phyloP scores from a whole-genome alignment of 1,284 basidiomycete genomes.

The Sporisorium graminicola region DNA sequence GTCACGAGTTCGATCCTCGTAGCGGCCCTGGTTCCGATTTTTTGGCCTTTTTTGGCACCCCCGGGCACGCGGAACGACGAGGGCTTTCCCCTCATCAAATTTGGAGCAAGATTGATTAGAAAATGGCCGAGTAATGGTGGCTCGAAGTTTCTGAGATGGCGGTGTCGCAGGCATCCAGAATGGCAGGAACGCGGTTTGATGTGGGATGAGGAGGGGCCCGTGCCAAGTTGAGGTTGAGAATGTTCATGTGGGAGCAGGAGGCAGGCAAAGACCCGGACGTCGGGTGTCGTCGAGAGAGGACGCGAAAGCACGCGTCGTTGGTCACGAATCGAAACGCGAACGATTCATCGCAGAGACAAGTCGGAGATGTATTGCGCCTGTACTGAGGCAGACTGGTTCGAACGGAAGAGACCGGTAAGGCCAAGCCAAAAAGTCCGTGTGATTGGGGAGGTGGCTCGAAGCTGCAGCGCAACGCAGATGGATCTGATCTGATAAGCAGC shows the following conservation, averaged over 20 bases:
- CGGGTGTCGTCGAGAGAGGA: too few species aligned
- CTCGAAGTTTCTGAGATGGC: constrained; percentile 11
- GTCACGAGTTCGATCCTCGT: constrained; percentile 61
- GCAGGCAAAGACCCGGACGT: too few species aligned
- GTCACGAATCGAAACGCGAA: too few species aligned
- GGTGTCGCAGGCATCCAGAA: not conserved
- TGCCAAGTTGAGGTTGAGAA: too few species aligned
- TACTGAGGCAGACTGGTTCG: not conserved
- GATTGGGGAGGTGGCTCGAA: not conserved
- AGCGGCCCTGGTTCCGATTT: constrained; percentile 32
- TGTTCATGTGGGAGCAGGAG: too few species aligned
- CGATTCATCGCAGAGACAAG: too few species aligned
- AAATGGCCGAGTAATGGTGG: constrained; percentile 9
- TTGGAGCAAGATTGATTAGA: constrained; percentile 8
- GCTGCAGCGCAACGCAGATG: not conserved
- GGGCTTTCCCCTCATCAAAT: not conserved
- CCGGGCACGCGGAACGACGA: constrained; percentile 10
- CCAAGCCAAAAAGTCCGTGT: not conserved
- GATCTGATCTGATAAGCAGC: constrained; percentile 8
- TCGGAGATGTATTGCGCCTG: too few species aligned
- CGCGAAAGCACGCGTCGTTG: too few species aligned
- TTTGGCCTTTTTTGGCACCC: constrained; percentile 20
- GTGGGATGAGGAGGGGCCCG: too few species aligned
- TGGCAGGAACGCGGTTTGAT: too few species aligned
- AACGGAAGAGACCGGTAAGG: not conserved